These are phyloP conservation scores for Phytophthora ohioensis DNA, from an alignment of 352 stramenopile genomes.

Conservation along the genomic window DNA sequence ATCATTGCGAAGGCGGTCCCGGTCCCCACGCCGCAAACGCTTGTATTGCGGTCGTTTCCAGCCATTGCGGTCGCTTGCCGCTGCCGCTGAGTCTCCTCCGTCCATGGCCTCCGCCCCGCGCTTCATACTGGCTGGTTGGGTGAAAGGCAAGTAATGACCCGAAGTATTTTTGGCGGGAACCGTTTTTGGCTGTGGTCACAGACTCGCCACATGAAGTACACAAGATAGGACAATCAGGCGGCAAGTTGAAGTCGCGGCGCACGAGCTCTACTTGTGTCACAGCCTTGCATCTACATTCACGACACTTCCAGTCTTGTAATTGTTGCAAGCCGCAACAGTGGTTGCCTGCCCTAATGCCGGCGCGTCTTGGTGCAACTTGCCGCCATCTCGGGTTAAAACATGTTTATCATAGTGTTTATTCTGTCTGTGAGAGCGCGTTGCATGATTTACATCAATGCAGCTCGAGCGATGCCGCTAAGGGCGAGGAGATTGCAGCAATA, in stretches of 20 bases:
- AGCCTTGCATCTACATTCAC: too few species aligned
- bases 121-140: conserved; percentile 23
- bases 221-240: not conserved
- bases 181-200: not conserved
- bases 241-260: conserved; percentile 3
- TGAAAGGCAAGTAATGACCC: conserved; percentile 6
- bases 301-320: too few species aligned
- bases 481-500: conserved; percentile 21
- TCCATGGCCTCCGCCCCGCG: conserved; percentile 29
- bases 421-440: not conserved
- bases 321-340: too few species aligned
- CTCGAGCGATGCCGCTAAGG: not conserved
- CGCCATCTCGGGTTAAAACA: conserved; percentile 1
- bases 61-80: not conserved
- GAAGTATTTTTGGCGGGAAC: conserved; percentile 42
- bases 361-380: not conserved
- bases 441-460: conserved; percentile 6
- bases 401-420: conserved; percentile 25
- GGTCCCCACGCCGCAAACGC: conserved; percentile 24
- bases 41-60: conserved; percentile 21
- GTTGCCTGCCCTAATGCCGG: too few species aligned
- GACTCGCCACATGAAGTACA: not conserved
- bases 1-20: not conserved
- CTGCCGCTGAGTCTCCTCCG: not conserved
- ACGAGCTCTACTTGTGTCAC: too few species aligned